These are phyloP conservation scores for Euphrasia confusa DNA, from an alignment of 257 asterid species.

Conservation along the genomic window DNA sequence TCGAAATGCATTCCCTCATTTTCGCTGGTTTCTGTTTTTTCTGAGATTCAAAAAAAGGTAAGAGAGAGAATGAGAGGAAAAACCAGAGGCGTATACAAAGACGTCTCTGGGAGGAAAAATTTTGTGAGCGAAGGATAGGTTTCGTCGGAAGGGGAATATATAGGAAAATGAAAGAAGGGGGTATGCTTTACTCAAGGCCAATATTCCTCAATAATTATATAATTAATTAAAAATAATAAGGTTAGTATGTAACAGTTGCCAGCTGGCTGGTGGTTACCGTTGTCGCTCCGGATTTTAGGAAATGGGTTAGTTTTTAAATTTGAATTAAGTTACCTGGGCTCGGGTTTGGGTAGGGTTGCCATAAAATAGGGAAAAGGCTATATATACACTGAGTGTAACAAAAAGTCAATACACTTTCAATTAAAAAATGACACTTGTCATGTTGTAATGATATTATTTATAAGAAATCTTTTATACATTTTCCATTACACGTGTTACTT, in stretches of 20 bases:
- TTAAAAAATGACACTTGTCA: no score
- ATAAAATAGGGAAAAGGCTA: no score
- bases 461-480: no score
- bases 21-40: not conserved
- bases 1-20: conserved; percentile 1
- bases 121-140: not conserved
- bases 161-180: not conserved
- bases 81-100: conserved; percentile 1
- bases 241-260: not conserved
- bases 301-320: not conserved
- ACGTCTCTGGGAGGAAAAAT: not conserved
- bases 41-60: no score
- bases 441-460: no score
- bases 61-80: not conserved
- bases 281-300: not conserved
- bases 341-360: no score
- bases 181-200: not conserved
- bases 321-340: not conserved
- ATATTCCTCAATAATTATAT: no score
- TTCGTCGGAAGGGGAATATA: not conserved
- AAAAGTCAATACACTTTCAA: no score
- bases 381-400: no score
- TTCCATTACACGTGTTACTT: no score
- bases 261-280: not conserved
- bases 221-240: no score